phyloP scores from a whole-genome alignment of 805 yeast species.

The Wickerhamomyces subpelliculosus region DNA sequence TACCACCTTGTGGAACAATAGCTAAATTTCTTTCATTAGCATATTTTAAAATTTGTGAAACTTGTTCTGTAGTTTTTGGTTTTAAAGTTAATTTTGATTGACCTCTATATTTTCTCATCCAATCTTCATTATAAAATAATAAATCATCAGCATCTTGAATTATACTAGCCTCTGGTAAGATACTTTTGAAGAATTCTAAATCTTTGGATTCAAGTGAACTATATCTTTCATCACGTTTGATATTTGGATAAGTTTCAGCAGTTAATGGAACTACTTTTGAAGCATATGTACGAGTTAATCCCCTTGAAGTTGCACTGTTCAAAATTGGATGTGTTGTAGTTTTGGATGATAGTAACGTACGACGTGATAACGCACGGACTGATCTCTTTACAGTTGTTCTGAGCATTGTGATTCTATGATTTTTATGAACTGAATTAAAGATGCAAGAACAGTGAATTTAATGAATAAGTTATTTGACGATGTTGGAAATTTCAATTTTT shows the following conservation, averaged over 20 bases:
- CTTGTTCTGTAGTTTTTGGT: conserved; percentile 76
- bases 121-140: conserved; percentile 74
- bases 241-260: conserved; percentile 58
- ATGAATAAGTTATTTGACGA: too few relatives aligned
- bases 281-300: conserved; percentile 3
- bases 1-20: conserved; percentile 95
- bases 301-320: too few relatives aligned
- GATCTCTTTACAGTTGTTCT: background rate
- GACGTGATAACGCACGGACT: background rate
- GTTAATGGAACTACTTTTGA: conserved; percentile 40
- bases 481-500: too few relatives aligned
- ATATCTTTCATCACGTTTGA: conserved; percentile 44
- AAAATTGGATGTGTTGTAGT: too few relatives aligned
- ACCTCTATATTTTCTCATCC: conserved; percentile 94
- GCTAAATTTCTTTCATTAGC: conserved; percentile 76
- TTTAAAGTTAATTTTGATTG: conserved; percentile 73
- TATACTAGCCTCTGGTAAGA: conserved; percentile 45
- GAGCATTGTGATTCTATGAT: background rate
- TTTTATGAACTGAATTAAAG: background rate
- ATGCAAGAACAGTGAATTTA: too few relatives aligned
- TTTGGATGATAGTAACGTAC: too few relatives aligned
- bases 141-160: conserved; percentile 58
- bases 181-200: conserved; percentile 48
- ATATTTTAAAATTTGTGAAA: conserved; percentile 67
- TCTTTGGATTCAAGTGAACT: conserved; percentile 50